A percentile compares a stretch with the other conserved stretches of the same genome.
phyloP scores from a whole-genome alignment of 2,329 filamentous ascomycete genomes.

The Hypomyces perniciosus region DNA sequence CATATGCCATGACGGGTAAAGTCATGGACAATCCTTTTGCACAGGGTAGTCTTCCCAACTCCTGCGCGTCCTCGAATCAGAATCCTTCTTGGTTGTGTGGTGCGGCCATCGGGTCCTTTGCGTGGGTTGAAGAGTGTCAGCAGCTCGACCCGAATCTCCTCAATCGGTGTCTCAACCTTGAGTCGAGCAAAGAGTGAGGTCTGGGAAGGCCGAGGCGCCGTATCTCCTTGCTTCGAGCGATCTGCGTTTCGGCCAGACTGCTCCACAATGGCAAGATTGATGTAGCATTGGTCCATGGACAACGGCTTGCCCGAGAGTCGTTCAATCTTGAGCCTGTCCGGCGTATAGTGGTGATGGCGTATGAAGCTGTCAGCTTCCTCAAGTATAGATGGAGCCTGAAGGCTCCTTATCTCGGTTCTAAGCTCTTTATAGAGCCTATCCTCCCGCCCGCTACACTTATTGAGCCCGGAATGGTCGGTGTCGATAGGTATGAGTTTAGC shows the following conservation, averaged over 20 bases:
- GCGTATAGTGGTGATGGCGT: conserved; percentile 18
- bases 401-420: no score
- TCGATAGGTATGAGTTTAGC: no score
- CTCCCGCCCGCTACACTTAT: no score
- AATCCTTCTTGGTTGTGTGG: conserved; percentile 23
- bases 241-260: conserved; percentile 11
- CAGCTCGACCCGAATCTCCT: conserved; percentile 20
- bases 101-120: conserved; percentile 11
- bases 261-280: conserved; percentile 34
- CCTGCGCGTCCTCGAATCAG: conserved; percentile 30
- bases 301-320: conserved; percentile 29
- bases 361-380: no score
- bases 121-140: conserved; percentile 23
- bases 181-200: conserved; percentile 22
- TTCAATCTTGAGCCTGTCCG: conserved; percentile 24
- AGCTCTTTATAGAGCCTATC: no score
- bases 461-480: no score
- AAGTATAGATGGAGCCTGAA: no score
- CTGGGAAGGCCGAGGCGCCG: no score
- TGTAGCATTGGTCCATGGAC: conserved; percentile 32
- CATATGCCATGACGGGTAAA: conserved; percentile 21
- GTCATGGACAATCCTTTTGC: conserved; percentile 33
- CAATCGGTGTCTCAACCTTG: conserved; percentile 20
- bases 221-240: no score
- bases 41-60: conserved; percentile 33